A percentile compares a stretch with the other conserved stretches of the same genome.
phyloP scores from a whole-genome alignment of 257 asterid genomes.

The Craterostigma plantagineum region DNA sequence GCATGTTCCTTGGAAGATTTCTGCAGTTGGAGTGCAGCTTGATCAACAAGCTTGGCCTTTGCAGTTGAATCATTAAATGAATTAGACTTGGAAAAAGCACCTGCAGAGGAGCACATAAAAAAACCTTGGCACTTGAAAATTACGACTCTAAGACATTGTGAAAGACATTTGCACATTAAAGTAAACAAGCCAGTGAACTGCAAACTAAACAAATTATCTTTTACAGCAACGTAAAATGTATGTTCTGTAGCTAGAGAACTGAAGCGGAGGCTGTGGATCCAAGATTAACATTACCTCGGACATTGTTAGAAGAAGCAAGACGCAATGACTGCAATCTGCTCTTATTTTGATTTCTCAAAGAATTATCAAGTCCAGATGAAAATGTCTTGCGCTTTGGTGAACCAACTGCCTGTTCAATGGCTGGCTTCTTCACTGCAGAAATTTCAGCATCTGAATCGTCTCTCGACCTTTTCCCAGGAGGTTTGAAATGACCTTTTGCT shows the following conservation, averaged over 20 bases:
- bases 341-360: conserved; percentile 39
- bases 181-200: conserved; percentile 40
- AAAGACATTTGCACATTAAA: conserved; percentile 5
- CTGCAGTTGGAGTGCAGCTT: conserved; percentile 54
- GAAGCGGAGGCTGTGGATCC: conserved; percentile 29
- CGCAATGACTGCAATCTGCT: conserved; percentile 14
- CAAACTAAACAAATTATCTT: conserved; percentile 3
- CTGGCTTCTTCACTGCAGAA: conserved; percentile 41
- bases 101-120: conserved; percentile 25
- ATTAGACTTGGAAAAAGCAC: conserved; percentile 52
- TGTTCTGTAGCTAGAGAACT: conserved; percentile 22
- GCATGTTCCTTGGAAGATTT: conserved; percentile 41
- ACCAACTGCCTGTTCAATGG: conserved; percentile 31
- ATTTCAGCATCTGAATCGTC: conserved; percentile 66
- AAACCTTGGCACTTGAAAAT: not conserved
- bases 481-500: conserved; percentile 24
- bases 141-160: not conserved
- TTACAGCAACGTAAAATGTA: conserved; percentile 30
- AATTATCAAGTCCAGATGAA: conserved; percentile 35
- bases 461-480: conserved; percentile 37
- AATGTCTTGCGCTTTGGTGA: conserved; percentile 30
- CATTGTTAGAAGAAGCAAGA: conserved; percentile 20
- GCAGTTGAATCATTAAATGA: conserved; percentile 65
- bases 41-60: conserved; percentile 53
- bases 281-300: conserved; percentile 16